Base-by-base conservation (phyloP, 768 basidiomycete genomes). In the Postia placenta region DNA sequence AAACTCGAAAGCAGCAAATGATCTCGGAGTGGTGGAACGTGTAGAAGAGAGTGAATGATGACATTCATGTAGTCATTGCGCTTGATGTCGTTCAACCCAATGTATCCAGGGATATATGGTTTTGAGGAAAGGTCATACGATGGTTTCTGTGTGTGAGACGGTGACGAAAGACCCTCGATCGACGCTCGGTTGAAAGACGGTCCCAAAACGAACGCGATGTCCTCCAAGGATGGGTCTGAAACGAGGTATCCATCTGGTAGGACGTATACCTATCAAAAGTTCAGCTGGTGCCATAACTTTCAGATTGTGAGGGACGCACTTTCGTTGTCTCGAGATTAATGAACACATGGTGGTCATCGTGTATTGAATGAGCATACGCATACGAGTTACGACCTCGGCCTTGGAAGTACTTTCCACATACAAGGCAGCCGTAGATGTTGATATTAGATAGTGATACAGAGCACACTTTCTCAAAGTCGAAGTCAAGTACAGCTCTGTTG, bases 401-500 rank as follows among this genome's bases (percentile, higher is more conserved):
- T 74, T 98, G 95, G 64, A 96, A 98, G 67, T 97, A 99, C 71
- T 96, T 98, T 48, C 96, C 96, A 64, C 92, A 94, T 14, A 98
- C 94, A 46, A 99, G 80, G 64, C 96, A 99, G 27, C 91, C 92
- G 62, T 99, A 99, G 54, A 87, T 88, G 68, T 99, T 96, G 75
- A 96, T 93, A 68, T 98, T 95, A 36, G 90, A 88, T 47, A 92
- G 75, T 28, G 92, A 96, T 45, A 98, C 91, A 7, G 95, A 97
- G 75, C 96, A 99, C 23, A 98, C 80, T 74, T 95, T 93, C 71
- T 99, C 96, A 60, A 99, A 99, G 70, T 99, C 96, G 69, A 99
- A 99, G 68, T 99, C 96, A 49, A 99, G 80, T 39, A 82, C 75
- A 41, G 78, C 80, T 53, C 96, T 80, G 65, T 96, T 92, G 55